Percentiles rank a stretch among this genome's conserved stretches.
phyloP scores from a whole-genome alignment of 129 eudicot genomes.

The Artemisia annua region DNA sequence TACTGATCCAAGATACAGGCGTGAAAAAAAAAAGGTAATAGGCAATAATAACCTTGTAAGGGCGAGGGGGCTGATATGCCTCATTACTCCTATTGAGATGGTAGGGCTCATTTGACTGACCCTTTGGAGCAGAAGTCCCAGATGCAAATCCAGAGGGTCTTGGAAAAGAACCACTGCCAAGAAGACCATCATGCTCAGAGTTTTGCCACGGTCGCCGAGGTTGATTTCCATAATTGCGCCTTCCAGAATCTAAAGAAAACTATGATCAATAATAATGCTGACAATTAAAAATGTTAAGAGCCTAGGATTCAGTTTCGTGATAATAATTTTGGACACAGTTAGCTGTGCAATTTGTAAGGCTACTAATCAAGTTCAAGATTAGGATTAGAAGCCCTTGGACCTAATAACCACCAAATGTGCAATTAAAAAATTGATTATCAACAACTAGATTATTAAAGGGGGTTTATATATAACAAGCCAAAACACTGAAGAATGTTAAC shows the following conservation, averaged over 20 bases:
- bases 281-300: not conserved
- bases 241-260: slow-evolving; percentile 61
- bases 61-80: slow-evolving; percentile 99
- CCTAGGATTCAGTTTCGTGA: slow-evolving; percentile 1
- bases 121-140: slow-evolving; percentile 69
- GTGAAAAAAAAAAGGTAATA: slow-evolving; percentile 13
- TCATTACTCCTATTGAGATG: slow-evolving; percentile 76
- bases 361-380: not conserved
- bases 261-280: not conserved
- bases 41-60: slow-evolving; percentile 62
- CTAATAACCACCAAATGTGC: no score
- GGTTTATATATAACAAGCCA: no score
- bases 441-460: no score
- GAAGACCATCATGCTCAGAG: slow-evolving; percentile 97
- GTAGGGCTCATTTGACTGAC: slow-evolving; percentile 51
- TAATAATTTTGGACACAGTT: not conserved
- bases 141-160: slow-evolving; percentile 79
- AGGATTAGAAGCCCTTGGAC: no score
- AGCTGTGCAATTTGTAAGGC: not conserved
- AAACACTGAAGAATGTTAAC: no score
- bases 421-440: no score
- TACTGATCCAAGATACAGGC: slow-evolving; percentile 15
- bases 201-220: slow-evolving; percentile 76
- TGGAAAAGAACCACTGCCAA: slow-evolving; percentile 98
- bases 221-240: slow-evolving; percentile 56